Conservation (phyloP, 2,329 filamentous ascomycete species). For the Fusarium albosuccineum region DNA sequence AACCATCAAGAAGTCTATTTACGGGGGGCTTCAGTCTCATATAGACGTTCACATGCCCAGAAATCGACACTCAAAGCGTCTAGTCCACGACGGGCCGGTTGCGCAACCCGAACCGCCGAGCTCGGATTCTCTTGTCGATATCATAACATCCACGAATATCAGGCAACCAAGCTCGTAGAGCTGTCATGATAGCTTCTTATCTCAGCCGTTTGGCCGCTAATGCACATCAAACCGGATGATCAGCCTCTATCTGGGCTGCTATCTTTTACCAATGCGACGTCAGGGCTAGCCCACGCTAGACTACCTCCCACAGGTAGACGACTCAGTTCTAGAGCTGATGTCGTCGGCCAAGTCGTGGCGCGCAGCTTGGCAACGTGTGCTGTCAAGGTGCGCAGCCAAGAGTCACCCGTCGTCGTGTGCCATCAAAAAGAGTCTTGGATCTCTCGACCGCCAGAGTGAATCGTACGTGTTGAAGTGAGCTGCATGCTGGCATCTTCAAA, state of each 20-base stretch:
- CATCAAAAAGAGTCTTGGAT: not conserved
- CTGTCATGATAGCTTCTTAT: constrained; percentile 21
- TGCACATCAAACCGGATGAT: constrained; percentile 9
- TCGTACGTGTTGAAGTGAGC: constrained; percentile 40
- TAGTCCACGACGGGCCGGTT: no score
- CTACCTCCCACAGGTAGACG: not conserved
- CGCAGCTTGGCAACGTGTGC: constrained; percentile 12
- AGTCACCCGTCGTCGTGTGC: not conserved
- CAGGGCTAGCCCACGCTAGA: constrained; percentile 1
- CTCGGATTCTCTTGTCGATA: constrained; percentile 1
- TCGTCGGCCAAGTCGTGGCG: constrained; percentile 20
- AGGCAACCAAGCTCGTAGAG: not conserved
- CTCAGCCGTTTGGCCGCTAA: constrained; percentile 16
- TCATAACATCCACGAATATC: not conserved
- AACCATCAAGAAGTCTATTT: no score
- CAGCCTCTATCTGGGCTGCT: constrained; percentile 1
- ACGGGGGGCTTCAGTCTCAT: no score
- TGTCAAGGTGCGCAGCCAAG: constrained; percentile 3
- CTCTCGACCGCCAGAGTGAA: constrained; percentile 27
- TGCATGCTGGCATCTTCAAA: constrained; percentile 35
- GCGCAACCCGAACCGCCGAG: not conserved
- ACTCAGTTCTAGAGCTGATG: not conserved
- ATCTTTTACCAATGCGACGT: constrained; percentile 11
- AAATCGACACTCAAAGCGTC: no score
- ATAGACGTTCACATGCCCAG: no score